Conservation (phyloP, 2,329 filamentous ascomycete genomes). For the Alternaria sp. region DNA sequence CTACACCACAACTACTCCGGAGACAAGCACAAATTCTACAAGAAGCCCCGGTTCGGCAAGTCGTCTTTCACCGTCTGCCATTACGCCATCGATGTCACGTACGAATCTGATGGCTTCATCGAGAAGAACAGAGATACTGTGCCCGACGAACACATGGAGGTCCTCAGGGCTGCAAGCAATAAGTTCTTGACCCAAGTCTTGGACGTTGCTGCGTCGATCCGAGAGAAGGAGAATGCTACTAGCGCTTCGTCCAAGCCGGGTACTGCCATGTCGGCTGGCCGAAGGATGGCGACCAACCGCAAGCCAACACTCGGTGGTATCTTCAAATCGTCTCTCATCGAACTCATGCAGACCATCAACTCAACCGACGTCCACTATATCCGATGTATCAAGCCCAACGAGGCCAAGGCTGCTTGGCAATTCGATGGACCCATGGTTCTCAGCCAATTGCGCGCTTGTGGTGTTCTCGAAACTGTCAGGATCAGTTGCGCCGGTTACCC, state of each 20-base stretch:
- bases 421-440: slow-evolving; percentile 99
- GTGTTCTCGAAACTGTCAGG: slow-evolving; percentile 96
- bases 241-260: slow-evolving; percentile 73
- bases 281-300: slow-evolving; percentile 89
- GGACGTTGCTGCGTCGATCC: slow-evolving; percentile 81
- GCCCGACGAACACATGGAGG: slow-evolving; percentile 96
- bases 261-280: slow-evolving; percentile 68
- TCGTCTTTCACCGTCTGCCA: slow-evolving; percentile 98
- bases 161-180: slow-evolving; percentile 84
- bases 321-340: slow-evolving; percentile 97
- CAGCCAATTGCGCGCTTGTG: slow-evolving; percentile 94
- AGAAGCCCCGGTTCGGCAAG: slow-evolving; percentile 97
- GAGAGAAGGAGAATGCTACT: slow-evolving; percentile 79
- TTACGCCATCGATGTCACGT: slow-evolving; percentile 97
- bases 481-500: slow-evolving; percentile 98
- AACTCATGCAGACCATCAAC: slow-evolving; percentile 97
- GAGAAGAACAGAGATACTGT: slow-evolving; percentile 99
- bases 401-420: slow-evolving; percentile 95
- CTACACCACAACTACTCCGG: slow-evolving; percentile 89
- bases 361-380: slow-evolving; percentile 99
- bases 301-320: slow-evolving; percentile 98
- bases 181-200: slow-evolving; percentile 83
- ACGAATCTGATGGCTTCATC: slow-evolving; percentile 98
- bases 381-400: slow-evolving; percentile 98
- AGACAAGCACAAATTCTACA: slow-evolving; percentile 96